Evolutionary conservation across 495 filamentous ascomycete species (phyloP).

Genomic region (Penicilliopsis zonata): DNA sequence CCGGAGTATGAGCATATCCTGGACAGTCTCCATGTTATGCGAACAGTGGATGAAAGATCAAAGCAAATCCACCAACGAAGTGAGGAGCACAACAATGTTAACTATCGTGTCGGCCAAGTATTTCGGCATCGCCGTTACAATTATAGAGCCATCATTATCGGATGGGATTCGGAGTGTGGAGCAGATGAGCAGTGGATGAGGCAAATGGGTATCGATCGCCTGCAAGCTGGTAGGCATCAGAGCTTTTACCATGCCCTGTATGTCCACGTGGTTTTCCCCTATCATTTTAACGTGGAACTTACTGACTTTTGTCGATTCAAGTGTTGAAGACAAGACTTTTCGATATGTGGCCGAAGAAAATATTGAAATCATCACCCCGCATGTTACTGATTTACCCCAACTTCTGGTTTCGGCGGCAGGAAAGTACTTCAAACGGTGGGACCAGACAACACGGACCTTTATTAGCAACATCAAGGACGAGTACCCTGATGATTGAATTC

Average conservation of each 20-base stretch:
- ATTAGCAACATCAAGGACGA: conserved; percentile 77
- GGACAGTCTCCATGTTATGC: conserved; percentile 45
- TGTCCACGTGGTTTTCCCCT: conserved; percentile 18
- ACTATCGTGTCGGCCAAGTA: conserved; percentile 69
- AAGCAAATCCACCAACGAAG: conserved; percentile 39
- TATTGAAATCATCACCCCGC: conserved; percentile 48
- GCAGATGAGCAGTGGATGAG: conserved; percentile 42
- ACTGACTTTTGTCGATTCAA: conserved; percentile 15
- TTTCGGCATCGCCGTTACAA: conserved; percentile 73
- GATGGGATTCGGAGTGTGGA: conserved; percentile 62
- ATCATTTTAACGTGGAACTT: neutral
- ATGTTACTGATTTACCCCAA: conserved; percentile 30
- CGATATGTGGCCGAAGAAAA: conserved; percentile 85
- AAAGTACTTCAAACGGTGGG: conserved; percentile 83
- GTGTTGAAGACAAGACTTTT: conserved; percentile 57
- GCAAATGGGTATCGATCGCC: conserved; percentile 49
- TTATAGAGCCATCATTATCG: conserved; percentile 71
- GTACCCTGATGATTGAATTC: conserved; percentile 66
- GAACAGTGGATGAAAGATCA: conserved; percentile 45
- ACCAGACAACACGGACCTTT: conserved; percentile 50
- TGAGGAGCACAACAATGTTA: conserved; percentile 32
- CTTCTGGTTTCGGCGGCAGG: conserved; percentile 61
- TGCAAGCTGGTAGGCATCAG: conserved; percentile 53
- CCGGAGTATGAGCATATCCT: conserved; percentile 32
- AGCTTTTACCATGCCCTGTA: conserved; percentile 80